Conservation (phyloP, 768 basidiomycete species). For the Mycena vulgaris region DNA sequence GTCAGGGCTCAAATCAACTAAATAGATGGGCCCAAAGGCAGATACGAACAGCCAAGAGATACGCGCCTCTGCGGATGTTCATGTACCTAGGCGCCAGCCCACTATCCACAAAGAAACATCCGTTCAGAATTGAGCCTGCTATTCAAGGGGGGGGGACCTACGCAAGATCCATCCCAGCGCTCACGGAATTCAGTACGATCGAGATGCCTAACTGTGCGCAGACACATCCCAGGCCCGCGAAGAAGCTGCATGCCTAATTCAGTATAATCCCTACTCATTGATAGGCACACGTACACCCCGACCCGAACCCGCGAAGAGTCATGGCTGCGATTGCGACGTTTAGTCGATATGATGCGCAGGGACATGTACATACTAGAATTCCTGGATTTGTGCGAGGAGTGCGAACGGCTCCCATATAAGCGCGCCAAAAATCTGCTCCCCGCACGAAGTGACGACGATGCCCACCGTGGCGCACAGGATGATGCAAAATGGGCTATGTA, state of each 20-base stretch:
- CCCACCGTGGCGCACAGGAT: constrained; percentile 37
- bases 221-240: constrained; percentile 40
- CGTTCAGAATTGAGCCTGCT: constrained; percentile 29
- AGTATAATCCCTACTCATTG: constrained; percentile 22
- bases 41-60: constrained; percentile 27
- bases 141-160: constrained; percentile 21
- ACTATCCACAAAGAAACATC: constrained; percentile 23
- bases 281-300: constrained; percentile 20
- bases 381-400: constrained; percentile 39
- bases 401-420: constrained; percentile 39
- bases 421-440: constrained; percentile 35
- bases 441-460: constrained; percentile 36
- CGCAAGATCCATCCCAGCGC: constrained; percentile 41
- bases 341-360: constrained; percentile 22
- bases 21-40: constrained; percentile 26
- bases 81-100: constrained; percentile 24
- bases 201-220: constrained; percentile 38
- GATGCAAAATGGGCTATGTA: constrained; percentile 28
- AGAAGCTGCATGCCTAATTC: constrained; percentile 32
- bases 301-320: constrained; percentile 19
- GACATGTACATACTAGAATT: constrained; percentile 37
- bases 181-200: constrained; percentile 41
- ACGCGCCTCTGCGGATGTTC: constrained; percentile 11
- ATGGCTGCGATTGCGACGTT: constrained; percentile 19
- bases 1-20: constrained; percentile 36